These are phyloP conservation scores for Sphaerobolus stellatus DNA, from an alignment of 1,284 basidiomycete genomes.

Conservation along the genomic window DNA sequence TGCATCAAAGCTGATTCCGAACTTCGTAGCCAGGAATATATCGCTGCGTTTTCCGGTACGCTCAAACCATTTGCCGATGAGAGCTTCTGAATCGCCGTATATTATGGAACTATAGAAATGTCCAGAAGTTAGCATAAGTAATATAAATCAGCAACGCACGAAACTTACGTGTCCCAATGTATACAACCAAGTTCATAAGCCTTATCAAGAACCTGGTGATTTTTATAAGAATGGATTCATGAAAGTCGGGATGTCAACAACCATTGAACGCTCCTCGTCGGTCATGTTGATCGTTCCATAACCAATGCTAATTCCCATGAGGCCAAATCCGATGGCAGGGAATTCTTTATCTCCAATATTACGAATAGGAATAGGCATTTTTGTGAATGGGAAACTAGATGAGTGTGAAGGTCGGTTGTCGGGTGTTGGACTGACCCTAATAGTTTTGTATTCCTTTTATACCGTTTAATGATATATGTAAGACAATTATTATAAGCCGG, in stretches of 20 bases:
- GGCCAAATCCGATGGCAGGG: slow-evolving; percentile 39
- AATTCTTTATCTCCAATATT: slow-evolving; percentile 29
- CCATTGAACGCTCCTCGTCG: slow-evolving; percentile 46
- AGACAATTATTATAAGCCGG: no score
- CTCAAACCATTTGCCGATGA: slow-evolving; percentile 48
- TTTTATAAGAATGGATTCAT: background rate
- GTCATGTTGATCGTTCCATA: slow-evolving; percentile 7
- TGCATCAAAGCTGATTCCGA: slow-evolving; percentile 36
- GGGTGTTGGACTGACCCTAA: no score
- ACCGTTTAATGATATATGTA: no score
- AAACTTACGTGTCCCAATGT: slow-evolving; percentile 30
- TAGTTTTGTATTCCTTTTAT: no score
- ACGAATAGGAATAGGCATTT: slow-evolving; percentile 25
- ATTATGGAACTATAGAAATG: slow-evolving; percentile 34
- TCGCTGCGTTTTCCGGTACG: slow-evolving; percentile 38
- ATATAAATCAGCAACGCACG: background rate
- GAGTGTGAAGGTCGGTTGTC: no score
- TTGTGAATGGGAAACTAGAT: no score
- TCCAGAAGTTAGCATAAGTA: background rate
- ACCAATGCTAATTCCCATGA: slow-evolving; percentile 38
- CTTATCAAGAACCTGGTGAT: slow-evolving; percentile 4
- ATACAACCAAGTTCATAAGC: slow-evolving; percentile 38
- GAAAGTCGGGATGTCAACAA: slow-evolving; percentile 15
- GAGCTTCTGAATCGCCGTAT: slow-evolving; percentile 45
- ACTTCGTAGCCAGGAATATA: slow-evolving; percentile 53